Conservation (phyloP, 2,329 filamentous ascomycete species). For the Ophiosphaerella narmari region DNA sequence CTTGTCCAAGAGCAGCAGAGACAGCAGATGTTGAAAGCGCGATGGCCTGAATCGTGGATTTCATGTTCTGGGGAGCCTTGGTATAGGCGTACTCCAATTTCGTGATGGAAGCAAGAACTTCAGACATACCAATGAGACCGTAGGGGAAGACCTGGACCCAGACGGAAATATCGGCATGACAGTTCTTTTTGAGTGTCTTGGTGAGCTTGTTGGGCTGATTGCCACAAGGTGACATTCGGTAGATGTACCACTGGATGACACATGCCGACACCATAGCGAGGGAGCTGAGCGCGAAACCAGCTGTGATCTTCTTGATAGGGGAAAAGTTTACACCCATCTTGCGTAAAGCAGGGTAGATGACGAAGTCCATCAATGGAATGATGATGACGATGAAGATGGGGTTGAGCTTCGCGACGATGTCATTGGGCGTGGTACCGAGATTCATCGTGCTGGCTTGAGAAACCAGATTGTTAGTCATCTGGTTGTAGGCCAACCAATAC, state of each 20-base stretch:
- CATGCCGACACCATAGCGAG: conserved; percentile 64
- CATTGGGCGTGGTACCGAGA: conserved; percentile 73
- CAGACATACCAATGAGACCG: conserved; percentile 61
- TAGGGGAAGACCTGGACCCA: conserved; percentile 60
- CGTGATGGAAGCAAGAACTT: conserved; percentile 70
- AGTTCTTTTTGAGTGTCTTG: conserved; percentile 48
- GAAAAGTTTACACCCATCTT: conserved; percentile 68
- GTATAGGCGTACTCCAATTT: conserved; percentile 64
- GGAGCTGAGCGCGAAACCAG: conserved; percentile 69
- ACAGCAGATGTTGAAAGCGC: conserved; percentile 43
- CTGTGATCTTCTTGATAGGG: conserved; percentile 76
- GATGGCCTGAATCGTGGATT: conserved; percentile 43
- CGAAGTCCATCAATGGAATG: conserved; percentile 60
- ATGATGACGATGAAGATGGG: conserved; percentile 77
- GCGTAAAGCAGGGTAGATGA: conserved; percentile 72
- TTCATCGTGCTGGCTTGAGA: conserved; percentile 72
- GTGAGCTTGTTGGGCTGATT: conserved; percentile 34
- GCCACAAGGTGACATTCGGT: conserved; percentile 35
- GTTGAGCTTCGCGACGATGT: conserved; percentile 76
- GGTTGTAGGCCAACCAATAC: conserved; percentile 48
- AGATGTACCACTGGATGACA: conserved; percentile 62
- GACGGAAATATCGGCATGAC: conserved; percentile 56
- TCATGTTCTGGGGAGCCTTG: conserved; percentile 66
- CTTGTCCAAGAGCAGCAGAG: conserved; percentile 38
- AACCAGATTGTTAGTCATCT: conserved; percentile 69